These are phyloP conservation scores for Pseudopyrenochaeta lycopersici DNA, from an alignment of 2,329 filamentous ascomycete genomes.

Conservation along the genomic window DNA sequence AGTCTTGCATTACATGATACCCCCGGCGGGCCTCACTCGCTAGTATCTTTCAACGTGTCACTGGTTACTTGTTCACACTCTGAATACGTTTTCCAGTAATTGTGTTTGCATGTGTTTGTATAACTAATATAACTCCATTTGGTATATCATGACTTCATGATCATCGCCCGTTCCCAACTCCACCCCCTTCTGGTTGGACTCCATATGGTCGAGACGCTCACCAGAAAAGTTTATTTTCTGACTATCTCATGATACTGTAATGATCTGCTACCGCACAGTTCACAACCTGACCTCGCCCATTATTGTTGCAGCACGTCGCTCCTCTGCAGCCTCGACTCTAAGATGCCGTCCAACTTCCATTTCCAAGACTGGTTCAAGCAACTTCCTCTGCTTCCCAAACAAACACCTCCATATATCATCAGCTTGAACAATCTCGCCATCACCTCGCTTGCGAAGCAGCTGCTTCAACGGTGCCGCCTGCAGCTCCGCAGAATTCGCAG, in stretches of 20 bases:
- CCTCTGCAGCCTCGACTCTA: constrained; percentile 65
- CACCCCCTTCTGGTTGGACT: too few relatives aligned
- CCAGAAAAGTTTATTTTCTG: too few relatives aligned
- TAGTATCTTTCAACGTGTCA: background rate
- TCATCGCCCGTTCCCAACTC: too few relatives aligned
- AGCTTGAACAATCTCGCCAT: constrained; percentile 81
- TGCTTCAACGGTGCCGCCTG: constrained; percentile 75
- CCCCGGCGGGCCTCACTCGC: constrained; percentile 10
- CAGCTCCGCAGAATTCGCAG: constrained; percentile 84
- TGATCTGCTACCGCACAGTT: background rate
- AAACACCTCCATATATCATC: constrained; percentile 89
- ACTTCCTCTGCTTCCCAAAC: constrained; percentile 67
- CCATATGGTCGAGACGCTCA: too few relatives aligned
- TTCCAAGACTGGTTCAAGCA: constrained; percentile 50
- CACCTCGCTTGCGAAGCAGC: constrained; percentile 74
- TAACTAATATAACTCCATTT: too few relatives aligned
- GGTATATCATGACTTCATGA: too few relatives aligned
- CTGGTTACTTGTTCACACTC: too few relatives aligned
- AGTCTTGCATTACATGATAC: constrained; percentile 14
- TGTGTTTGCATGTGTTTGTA: too few relatives aligned
- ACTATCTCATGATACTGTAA: too few relatives aligned
- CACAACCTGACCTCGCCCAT: background rate
- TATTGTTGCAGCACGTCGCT: background rate
- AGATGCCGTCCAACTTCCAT: constrained; percentile 61
- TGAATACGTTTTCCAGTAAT: too few relatives aligned